Base-by-base conservation (phyloP, 2,329 filamentous ascomycete species). In the Albifimbria verrucaria region DNA sequence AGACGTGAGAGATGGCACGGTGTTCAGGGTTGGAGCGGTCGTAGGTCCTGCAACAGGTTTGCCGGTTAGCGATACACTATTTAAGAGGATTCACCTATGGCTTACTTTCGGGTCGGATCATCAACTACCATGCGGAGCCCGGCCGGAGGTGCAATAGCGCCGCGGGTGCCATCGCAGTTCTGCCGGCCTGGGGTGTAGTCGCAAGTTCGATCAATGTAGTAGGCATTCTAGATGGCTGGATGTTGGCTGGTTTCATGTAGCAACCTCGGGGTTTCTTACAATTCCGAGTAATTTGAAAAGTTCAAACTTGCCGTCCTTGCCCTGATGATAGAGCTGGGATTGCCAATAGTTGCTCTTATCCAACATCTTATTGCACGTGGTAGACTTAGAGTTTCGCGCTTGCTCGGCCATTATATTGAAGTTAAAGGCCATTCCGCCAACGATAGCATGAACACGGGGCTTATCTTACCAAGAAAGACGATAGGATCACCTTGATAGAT, bases 321-420 rank as follows among this genome's bases (percentile, higher is more conserved):
- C 74, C 54, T 79, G 68, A 53, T 73, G 74, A 58, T 69, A 72
- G 1, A 89, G 70, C 55, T 76, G 75, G 0, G 86, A 86, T 17
- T 81, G 82, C 86, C 87, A 89, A 70, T 90, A 89, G 62, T 83
- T 87, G 52, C 80, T 86, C 53, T 81, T 71, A 65, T 89, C 86
- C 56, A 81, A 72, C 24, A 76, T 74, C 52, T 86, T 83, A 26
- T 77, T 75, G 67, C 86, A 89, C 4, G 86, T 85, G 2, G 86
- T 86, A 67, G 87, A 89, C 11, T 77, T 77, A 2, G 82, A 79
- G 22, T 66, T 65, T 52, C 74, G 71, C 17, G 80, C 79, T 32
- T 76, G 70, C 9, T 74, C 70, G 61, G 79, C 85, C 51, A 70
- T 72, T 74, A 83, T 80, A 25, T 66, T 70, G 55, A 80, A 76